Percentiles rank a stretch among this genome's conserved stretches.
Conservation (phyloP, 306 rosid genomes). For the Pterocarpus santalinus region DNA sequence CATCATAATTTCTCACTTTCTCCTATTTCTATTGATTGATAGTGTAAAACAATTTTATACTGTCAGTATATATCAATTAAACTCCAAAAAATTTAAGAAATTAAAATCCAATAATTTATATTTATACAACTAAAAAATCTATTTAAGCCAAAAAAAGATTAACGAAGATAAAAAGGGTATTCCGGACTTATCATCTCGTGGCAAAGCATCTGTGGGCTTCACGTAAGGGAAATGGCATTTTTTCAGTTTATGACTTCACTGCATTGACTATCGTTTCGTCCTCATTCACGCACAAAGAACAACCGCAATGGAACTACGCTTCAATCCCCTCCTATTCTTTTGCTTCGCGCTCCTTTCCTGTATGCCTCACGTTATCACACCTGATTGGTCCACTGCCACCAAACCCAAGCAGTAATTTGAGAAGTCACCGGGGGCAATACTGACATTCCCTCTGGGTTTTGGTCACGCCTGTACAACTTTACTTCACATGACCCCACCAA, state of each 20-base stretch:
- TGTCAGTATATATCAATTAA: too few relatives aligned
- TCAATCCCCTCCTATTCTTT: not conserved
- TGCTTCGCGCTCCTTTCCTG: not conserved
- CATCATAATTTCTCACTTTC: too few relatives aligned
- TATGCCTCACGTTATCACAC: constrained; percentile 27
- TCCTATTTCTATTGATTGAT: too few relatives aligned
- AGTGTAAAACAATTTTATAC: too few relatives aligned
- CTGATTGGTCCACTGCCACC: not conserved
- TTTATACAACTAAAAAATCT: too few relatives aligned
- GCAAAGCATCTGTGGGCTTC: not conserved
- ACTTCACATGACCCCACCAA: not conserved
- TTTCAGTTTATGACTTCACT: constrained; percentile 18
- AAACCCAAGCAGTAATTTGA: constrained; percentile 4
- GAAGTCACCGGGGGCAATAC: constrained; percentile 39
- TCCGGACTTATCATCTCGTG: not conserved
- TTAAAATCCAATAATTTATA: too few relatives aligned
- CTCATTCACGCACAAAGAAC: not conserved
- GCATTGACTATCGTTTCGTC: not conserved
- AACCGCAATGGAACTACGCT: too few relatives aligned
- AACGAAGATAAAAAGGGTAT: too few relatives aligned
- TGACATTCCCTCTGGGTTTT: not conserved
- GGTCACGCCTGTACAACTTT: constrained; percentile 15
- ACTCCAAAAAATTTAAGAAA: too few relatives aligned
- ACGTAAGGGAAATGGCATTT: not conserved
- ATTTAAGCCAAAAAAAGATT: too few relatives aligned